Conservation (phyloP, 1,284 basidiomycete genomes). For the Tilletia walkeri region DNA sequence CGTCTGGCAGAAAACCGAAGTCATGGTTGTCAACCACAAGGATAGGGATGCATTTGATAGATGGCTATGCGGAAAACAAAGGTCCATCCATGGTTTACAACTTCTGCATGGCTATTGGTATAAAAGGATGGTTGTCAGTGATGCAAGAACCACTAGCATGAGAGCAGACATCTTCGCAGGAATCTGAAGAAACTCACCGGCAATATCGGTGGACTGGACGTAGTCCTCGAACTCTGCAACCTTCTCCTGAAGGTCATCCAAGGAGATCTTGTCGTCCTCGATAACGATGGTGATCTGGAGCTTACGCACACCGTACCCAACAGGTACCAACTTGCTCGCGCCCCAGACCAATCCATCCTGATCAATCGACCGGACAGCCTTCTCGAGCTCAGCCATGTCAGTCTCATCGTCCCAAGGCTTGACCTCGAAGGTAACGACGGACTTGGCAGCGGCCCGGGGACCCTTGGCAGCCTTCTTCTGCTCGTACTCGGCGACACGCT, state of each 20-base stretch:
- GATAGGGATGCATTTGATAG: too few relatives aligned
- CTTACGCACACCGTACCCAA: constrained; percentile 90
- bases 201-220: constrained; percentile 83
- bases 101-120: constrained; percentile 49
- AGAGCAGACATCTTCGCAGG: not conserved
- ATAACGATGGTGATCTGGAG: constrained; percentile 92
- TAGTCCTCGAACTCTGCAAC: constrained; percentile 76
- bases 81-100: constrained; percentile 37
- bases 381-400: constrained; percentile 85
- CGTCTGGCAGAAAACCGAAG: too few relatives aligned
- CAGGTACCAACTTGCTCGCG: constrained; percentile 75
- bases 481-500: constrained; percentile 91
- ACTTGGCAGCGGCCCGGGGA: constrained; percentile 64
- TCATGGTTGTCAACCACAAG: too few relatives aligned
- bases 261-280: constrained; percentile 91
- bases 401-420: constrained; percentile 99
- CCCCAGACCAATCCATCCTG: constrained; percentile 94
- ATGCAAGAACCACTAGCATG: not conserved
- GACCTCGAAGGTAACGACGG: constrained; percentile 90
- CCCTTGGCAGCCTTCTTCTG: constrained; percentile 90
- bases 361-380: constrained; percentile 78
- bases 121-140: not conserved
- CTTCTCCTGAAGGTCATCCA: constrained; percentile 78
- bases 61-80: too few relatives aligned
- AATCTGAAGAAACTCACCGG: constrained; percentile 21